Percentiles rank a stretch among this genome's conserved stretches.
Conservation (phyloP, 257 asterid genomes). For the Eustoma russellianum region DNA sequence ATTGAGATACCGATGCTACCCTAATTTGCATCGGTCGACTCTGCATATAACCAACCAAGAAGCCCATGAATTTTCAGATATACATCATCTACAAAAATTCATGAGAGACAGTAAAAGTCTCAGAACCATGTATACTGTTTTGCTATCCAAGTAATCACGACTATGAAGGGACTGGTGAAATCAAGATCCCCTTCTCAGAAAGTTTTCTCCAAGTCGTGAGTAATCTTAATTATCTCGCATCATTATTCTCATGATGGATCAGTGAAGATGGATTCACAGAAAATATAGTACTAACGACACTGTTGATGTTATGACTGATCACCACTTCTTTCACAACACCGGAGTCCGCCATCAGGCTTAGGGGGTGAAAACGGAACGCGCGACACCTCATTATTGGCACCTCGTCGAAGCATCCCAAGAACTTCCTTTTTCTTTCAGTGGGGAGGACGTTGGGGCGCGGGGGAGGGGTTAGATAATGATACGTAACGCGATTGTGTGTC, state of each 20-base stretch:
- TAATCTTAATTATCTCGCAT: no score
- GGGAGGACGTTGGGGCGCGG: no score
- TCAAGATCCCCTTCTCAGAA: no score
- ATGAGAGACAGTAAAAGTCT: no score
- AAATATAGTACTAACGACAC: not conserved
- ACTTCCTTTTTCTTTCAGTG: constrained; percentile 41
- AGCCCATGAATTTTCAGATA: no score
- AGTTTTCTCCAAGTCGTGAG: not conserved
- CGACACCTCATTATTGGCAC: constrained; percentile 65
- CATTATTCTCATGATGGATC: not conserved
- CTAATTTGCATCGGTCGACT: no score
- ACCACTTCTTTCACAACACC: constrained; percentile 36
- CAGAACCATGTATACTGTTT: no score
- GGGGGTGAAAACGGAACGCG: constrained; percentile 57
- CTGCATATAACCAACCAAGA: no score
- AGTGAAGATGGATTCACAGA: not conserved
- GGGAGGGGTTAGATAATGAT: constrained; percentile 39
- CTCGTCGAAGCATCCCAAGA: constrained; percentile 65
- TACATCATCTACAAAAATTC: no score
- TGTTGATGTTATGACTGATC: constrained; percentile 6
- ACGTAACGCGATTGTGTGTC: constrained; percentile 39
- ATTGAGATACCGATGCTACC: no score
- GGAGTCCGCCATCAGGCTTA: constrained; percentile 37
- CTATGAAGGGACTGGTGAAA: no score
- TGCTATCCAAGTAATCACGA: no score